phyloP scores from a whole-genome alignment of 2,329 filamentous ascomycete species.

The Monilinia vaccinii-corymbosi region DNA sequence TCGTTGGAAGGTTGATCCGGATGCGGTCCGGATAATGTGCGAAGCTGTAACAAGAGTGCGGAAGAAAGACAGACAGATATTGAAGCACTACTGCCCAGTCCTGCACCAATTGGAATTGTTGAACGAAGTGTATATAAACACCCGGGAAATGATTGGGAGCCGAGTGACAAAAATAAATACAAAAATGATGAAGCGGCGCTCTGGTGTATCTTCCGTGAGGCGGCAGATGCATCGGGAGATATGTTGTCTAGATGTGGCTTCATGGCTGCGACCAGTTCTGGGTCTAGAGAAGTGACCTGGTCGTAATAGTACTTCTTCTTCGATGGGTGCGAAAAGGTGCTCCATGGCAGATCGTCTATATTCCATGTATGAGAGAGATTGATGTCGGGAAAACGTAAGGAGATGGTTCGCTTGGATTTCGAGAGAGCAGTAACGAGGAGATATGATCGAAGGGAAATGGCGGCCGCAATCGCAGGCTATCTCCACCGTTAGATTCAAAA shows the following conservation, averaged over 20 bases:
- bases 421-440: slow-evolving; percentile 90
- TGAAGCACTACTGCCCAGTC: slow-evolving; percentile 87
- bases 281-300: slow-evolving; percentile 73
- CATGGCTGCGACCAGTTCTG: slow-evolving; percentile 70
- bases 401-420: slow-evolving; percentile 82
- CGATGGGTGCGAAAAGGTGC: slow-evolving; percentile 62
- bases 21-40: slow-evolving; percentile 81
- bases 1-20: slow-evolving; percentile 83
- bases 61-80: slow-evolving; percentile 82
- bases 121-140: slow-evolving; percentile 87
- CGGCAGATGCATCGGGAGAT: slow-evolving; percentile 55
- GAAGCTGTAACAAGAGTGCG: slow-evolving; percentile 78
- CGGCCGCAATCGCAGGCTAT: slow-evolving; percentile 83
- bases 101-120: slow-evolving; percentile 86
- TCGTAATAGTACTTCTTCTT: slow-evolving; percentile 97
- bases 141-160: slow-evolving; percentile 66
- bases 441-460: slow-evolving; percentile 91
- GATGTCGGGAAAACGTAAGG: slow-evolving; percentile 85
- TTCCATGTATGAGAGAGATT: slow-evolving; percentile 86
- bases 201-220: slow-evolving; percentile 75
- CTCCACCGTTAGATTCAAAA: neutral
- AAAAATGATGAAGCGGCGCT: slow-evolving; percentile 78
- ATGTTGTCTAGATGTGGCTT: slow-evolving; percentile 69
- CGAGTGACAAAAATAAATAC: slow-evolving; percentile 85
- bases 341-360: slow-evolving; percentile 86